phyloP scores from a whole-genome alignment of 2,329 filamentous ascomycete genomes.

The Xylaria sp. region DNA sequence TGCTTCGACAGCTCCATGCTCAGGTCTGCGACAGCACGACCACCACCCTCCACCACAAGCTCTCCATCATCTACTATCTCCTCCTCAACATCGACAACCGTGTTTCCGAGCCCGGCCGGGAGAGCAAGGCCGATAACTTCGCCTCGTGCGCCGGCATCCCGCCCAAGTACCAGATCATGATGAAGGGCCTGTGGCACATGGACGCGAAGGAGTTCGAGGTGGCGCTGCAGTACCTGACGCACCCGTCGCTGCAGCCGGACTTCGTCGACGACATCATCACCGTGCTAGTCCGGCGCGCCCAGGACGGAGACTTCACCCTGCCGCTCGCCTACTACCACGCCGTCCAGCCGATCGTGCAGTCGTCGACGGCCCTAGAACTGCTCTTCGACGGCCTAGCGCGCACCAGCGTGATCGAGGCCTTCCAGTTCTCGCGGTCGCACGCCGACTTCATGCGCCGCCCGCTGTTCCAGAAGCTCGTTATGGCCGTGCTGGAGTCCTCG shows the following conservation, averaged over 20 bases:
- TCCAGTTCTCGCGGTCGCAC: constrained; percentile 71
- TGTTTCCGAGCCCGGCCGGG: constrained; percentile 36
- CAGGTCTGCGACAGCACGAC: constrained; percentile 64
- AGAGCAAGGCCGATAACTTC: constrained; percentile 53
- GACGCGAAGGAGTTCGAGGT: constrained; percentile 71
- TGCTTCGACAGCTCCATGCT: constrained; percentile 70
- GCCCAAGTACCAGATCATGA: constrained; percentile 76
- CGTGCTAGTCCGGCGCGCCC: constrained; percentile 64
- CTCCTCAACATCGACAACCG: constrained; percentile 70
- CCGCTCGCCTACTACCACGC: constrained; percentile 79
- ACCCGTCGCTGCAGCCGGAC: constrained; percentile 77
- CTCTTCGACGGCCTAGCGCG: constrained; percentile 71
- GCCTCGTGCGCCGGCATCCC: constrained; percentile 68
- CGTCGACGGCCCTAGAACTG: constrained; percentile 61
- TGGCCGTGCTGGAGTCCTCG: constrained; percentile 54
- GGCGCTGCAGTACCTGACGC: constrained; percentile 75
- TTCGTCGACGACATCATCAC: constrained; percentile 83
- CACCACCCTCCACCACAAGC: constrained; percentile 74
- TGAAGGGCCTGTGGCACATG: constrained; percentile 80
- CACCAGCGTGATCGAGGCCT: constrained; percentile 71
- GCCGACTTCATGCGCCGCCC: constrained; percentile 62
- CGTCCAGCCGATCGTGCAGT: constrained; percentile 72
- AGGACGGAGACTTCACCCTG: constrained; percentile 62
- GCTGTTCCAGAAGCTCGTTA: constrained; percentile 69
- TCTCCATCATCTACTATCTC: constrained; percentile 82